Percentiles rank a stretch among this genome's conserved stretches.
Conservation (phyloP, 345 rosid species). For the Gossypium turneri region DNA sequence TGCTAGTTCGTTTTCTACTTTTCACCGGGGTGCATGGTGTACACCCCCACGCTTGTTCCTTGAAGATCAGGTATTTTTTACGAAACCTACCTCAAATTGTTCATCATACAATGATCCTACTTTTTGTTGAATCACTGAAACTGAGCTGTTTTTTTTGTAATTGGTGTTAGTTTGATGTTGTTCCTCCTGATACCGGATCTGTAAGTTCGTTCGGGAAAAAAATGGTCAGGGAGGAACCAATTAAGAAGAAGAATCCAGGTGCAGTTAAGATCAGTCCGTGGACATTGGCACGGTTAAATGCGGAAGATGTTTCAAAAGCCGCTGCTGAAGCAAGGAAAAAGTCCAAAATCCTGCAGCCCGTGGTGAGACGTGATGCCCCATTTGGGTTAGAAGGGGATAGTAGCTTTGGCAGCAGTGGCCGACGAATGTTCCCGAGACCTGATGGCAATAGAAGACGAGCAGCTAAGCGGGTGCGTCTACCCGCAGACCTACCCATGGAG, state of each 20-base stretch:
- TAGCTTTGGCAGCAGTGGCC: conserved; percentile 81
- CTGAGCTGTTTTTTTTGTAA: neutral
- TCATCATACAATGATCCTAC: too few species aligned
- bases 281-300: conserved; percentile 83
- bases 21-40: conserved; percentile 96
- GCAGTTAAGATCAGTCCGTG: conserved; percentile 91
- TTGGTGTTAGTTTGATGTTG: conserved; percentile 78
- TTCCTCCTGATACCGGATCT: conserved; percentile 91
- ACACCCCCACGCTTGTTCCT: conserved; percentile 93
- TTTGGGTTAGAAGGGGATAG: conserved; percentile 51
- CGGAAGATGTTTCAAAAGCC: conserved; percentile 89
- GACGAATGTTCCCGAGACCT: conserved; percentile 59
- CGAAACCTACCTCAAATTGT: neutral
- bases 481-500: conserved; percentile 70
- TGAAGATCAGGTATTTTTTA: conserved; percentile 82
- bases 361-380: conserved; percentile 48
- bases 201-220: conserved; percentile 87
- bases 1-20: conserved; percentile 89
- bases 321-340: conserved; percentile 95
- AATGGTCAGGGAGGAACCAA: conserved; percentile 49
- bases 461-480: conserved; percentile 65
- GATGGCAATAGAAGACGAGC: conserved; percentile 56
- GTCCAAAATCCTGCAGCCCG: conserved; percentile 84
- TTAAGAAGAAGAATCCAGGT: conserved; percentile 62
- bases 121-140: neutral